Evolutionary conservation across 2,329 filamentous ascomycete species (phyloP).

Genomic region (Verticillium nubilum): DNA sequence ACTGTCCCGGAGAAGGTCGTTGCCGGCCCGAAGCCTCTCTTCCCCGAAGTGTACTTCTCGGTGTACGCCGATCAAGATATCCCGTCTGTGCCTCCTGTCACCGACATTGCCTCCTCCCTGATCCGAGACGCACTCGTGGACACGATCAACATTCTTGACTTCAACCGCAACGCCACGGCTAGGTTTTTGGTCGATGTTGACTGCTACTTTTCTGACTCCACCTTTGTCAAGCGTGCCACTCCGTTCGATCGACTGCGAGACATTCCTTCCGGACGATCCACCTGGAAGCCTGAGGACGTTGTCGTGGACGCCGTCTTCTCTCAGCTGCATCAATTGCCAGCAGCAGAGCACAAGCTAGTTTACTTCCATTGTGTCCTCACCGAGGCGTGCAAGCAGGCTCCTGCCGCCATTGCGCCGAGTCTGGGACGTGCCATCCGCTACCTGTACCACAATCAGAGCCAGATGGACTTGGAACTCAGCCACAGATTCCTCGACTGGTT

Average conservation of each 20-base stretch:
- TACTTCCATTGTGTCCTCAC: constrained; percentile 96
- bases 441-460: constrained; percentile 75
- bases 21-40: constrained; percentile 69
- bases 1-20: constrained; percentile 69
- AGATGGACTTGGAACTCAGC: constrained; percentile 79
- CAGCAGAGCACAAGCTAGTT: constrained; percentile 85
- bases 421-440: constrained; percentile 89
- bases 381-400: constrained; percentile 91
- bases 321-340: constrained; percentile 83
- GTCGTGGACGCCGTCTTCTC: constrained; percentile 97
- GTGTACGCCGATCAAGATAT: constrained; percentile 85
- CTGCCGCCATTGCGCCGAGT: constrained; percentile 91
- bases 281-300: constrained; percentile 97
- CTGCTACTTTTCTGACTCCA: constrained; percentile 84
- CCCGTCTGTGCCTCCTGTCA: constrained; percentile 76
- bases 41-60: constrained; percentile 91
- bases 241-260: constrained; percentile 84
- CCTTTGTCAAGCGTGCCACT: constrained; percentile 89
- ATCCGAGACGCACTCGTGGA: constrained; percentile 83
- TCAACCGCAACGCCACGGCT: constrained; percentile 82
- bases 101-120: constrained; percentile 72
- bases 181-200: constrained; percentile 91
- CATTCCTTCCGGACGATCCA: constrained; percentile 58
- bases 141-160: constrained; percentile 90
- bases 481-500: constrained; percentile 97